A percentile compares a stretch with the other conserved stretches of the same genome.
These are phyloP conservation scores for Zoysia pacifica DNA, from an alignment of 176 grass and related monocot genomes.

Conservation along the genomic window DNA sequence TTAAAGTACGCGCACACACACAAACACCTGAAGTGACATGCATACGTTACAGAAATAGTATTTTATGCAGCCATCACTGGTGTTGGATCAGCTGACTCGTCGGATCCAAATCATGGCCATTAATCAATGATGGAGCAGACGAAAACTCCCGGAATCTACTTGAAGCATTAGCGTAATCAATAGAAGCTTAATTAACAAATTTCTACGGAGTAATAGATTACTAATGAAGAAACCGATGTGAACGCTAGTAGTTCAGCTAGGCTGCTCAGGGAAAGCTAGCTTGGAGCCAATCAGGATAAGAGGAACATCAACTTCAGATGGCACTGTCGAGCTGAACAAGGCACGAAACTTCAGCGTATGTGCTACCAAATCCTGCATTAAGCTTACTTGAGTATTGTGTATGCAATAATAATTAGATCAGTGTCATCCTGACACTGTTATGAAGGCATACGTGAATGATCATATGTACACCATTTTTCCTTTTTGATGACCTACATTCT, in stretches of 20 bases:
- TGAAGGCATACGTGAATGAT: conserved; percentile 28
- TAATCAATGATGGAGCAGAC: conserved; percentile 42
- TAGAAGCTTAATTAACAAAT: conserved; percentile 42
- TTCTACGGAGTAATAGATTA: conserved; percentile 3
- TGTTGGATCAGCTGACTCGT: conserved; percentile 45
- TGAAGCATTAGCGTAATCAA: conserved; percentile 44
- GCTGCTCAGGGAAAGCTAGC: conserved; percentile 39
- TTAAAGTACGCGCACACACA: conserved; percentile 10
- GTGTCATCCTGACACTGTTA: conserved; percentile 38
- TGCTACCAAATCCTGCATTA: conserved; percentile 27
- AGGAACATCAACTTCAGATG: conserved; percentile 51
- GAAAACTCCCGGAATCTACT: conserved; percentile 55
- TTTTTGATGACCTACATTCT: conserved; percentile 7
- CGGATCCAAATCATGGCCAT: conserved; percentile 50
- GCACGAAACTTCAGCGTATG: conserved; percentile 42
- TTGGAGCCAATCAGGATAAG: conserved; percentile 37
- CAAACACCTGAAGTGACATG: conserved; percentile 55
- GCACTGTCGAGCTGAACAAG: conserved; percentile 46
- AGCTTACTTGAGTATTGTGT: conserved; percentile 15
- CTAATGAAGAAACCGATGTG: background rate
- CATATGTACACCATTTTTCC: background rate
- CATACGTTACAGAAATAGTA: conserved; percentile 38
- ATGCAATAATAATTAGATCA: conserved; percentile 2
- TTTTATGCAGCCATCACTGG: conserved; percentile 23
- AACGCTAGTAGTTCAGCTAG: background rate